phyloP scores from a whole-genome alignment of 371 early-diverging fungal genomes.

The Dinochytrium kinnereticum region DNA sequence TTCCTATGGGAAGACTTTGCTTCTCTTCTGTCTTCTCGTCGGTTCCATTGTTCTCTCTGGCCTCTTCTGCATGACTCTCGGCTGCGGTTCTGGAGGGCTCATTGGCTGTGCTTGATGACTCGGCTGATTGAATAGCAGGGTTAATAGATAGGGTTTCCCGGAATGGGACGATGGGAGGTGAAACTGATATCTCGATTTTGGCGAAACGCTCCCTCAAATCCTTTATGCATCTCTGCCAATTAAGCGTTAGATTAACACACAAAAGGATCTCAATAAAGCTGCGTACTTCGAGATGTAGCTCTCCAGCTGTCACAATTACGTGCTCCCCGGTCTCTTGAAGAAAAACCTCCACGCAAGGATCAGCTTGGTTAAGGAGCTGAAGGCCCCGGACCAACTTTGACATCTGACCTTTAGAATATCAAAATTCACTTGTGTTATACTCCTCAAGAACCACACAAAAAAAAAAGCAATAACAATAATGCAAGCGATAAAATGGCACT shows the following conservation, averaged over 20 bases:
- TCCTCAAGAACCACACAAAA: no score
- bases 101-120: constrained; percentile 27
- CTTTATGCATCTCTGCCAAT: constrained; percentile 80
- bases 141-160: constrained; percentile 84
- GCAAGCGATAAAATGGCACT: no score
- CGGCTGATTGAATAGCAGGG: constrained; percentile 46
- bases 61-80: constrained; percentile 37
- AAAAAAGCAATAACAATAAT: no score
- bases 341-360: constrained; percentile 90
- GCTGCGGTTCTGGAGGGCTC: no score
- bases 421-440: constrained; percentile 16
- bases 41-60: constrained; percentile 14
- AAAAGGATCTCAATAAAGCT: not conserved
- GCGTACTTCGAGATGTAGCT: constrained; percentile 87
- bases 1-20: constrained; percentile 64
- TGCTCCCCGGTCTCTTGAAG: constrained; percentile 95
- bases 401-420: constrained; percentile 69
- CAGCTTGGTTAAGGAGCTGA: constrained; percentile 88
- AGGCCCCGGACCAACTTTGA: constrained; percentile 84
- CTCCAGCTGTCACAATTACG: constrained; percentile 94
- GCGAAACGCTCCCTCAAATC: constrained; percentile 95
- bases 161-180: constrained; percentile 96
- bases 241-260: constrained; percentile 2
- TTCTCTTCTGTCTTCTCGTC: constrained; percentile 12
- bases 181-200: constrained; percentile 89